Evolutionary conservation across 441 rosid species (phyloP).

Genomic region (Biscutella laevigata): DNA sequence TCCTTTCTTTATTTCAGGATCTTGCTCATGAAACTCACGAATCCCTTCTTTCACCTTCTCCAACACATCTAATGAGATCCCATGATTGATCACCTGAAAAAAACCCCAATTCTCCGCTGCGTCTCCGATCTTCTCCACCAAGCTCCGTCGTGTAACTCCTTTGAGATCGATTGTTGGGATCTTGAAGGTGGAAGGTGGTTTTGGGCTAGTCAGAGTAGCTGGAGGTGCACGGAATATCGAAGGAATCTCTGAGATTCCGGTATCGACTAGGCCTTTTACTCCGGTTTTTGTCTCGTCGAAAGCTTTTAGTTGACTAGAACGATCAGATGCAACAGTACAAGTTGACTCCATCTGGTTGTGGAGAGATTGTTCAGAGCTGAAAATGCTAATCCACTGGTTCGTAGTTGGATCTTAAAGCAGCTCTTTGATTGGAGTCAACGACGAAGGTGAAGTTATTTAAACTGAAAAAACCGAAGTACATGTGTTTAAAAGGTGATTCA

Average conservation of each 20-base stretch:
- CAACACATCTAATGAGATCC: constrained; percentile 27
- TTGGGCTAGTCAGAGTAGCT: neutral
- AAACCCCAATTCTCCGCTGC: constrained; percentile 33
- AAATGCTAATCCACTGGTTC: too few species aligned
- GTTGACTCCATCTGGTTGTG: too few species aligned
- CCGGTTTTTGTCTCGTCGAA: constrained; percentile 34
- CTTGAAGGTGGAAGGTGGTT: constrained; percentile 5
- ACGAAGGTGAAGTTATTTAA: too few species aligned
- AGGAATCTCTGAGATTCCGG: constrained; percentile 30
- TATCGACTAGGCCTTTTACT: constrained; percentile 40
- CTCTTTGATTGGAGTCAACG: too few species aligned
- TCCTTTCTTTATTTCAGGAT: constrained; percentile 27
- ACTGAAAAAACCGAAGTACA: too few species aligned
- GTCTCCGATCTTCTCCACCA: constrained; percentile 10
- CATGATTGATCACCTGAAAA: constrained; percentile 35
- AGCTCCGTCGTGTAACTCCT: constrained; percentile 7
- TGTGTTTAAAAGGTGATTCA: too few species aligned
- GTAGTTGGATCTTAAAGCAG: too few species aligned
- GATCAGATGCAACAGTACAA: constrained; percentile 11
- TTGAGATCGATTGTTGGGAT: constrained; percentile 30
- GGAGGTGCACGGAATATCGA: constrained; percentile 29
- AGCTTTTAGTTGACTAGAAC: constrained; percentile 28
- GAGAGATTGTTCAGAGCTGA: too few species aligned
- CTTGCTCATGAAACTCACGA: constrained; percentile 39
- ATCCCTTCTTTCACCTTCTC: constrained; percentile 37